These are phyloP conservation scores for Xylaria sp. DNA, from an alignment of 2,329 filamentous ascomycete genomes.

Conservation along the genomic window DNA sequence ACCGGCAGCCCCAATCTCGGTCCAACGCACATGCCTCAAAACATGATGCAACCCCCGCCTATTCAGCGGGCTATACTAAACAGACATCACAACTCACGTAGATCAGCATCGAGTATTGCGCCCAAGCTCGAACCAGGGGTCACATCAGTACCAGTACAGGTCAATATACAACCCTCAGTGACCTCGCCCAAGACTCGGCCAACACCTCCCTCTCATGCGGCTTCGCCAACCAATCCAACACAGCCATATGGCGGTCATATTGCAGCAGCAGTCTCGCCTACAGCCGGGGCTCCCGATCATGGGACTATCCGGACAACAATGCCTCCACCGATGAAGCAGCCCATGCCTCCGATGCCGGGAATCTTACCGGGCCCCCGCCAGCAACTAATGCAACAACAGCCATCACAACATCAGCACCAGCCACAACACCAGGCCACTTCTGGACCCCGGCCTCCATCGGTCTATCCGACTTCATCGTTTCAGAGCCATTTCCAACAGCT, in stretches of 20 bases:
- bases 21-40: conserved; percentile 74
- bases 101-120: conserved; percentile 78
- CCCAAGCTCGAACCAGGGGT: conserved; percentile 73
- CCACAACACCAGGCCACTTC: conserved; percentile 49
- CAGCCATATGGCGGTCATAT: conserved; percentile 53
- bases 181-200: conserved; percentile 77
- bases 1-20: conserved; percentile 85
- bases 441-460: conserved; percentile 57
- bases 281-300: conserved; percentile 59
- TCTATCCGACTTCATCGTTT: conserved; percentile 84
- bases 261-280: conserved; percentile 57
- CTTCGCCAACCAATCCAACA: conserved; percentile 63
- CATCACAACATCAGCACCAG: conserved; percentile 35
- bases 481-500: conserved; percentile 96
- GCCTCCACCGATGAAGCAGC: conserved; percentile 55
- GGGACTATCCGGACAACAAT: conserved; percentile 56
- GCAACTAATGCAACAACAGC: conserved; percentile 50
- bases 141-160: conserved; percentile 57
- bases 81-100: conserved; percentile 75
- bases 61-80: conserved; percentile 85
- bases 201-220: conserved; percentile 80
- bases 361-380: conserved; percentile 51
- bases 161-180: conserved; percentile 64
- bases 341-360: conserved; percentile 50
- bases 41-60: conserved; percentile 76